phyloP scores from a whole-genome alignment of 176 grass and related monocot species.

The Triticum turgidum region DNA sequence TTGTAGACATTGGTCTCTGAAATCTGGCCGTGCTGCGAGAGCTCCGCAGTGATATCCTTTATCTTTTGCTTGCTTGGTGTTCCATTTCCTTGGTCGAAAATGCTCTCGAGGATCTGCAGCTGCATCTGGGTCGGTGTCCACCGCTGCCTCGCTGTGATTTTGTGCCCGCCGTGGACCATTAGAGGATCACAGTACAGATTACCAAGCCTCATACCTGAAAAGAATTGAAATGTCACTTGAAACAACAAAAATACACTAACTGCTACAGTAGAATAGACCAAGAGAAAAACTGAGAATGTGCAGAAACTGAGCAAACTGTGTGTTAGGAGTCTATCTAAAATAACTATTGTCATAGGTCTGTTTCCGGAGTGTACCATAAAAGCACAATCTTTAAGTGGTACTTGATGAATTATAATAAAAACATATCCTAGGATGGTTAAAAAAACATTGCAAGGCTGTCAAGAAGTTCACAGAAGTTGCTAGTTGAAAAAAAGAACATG shows the following conservation, averaged over 20 bases:
- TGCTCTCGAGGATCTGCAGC: conserved; percentile 89
- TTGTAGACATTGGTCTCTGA: conserved; percentile 98
- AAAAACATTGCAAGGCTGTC: not conserved
- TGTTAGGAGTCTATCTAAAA: not conserved
- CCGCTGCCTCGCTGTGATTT: conserved; percentile 85
- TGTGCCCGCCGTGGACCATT: conserved; percentile 72
- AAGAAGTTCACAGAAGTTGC: not conserved
- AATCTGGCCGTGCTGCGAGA: conserved; percentile 93
- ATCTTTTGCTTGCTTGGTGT: conserved; percentile 98
- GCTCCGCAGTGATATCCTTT: conserved; percentile 80
- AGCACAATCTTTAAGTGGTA: not conserved
- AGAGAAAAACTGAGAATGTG: not conserved
- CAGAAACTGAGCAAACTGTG: not conserved
- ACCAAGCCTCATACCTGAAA: conserved; percentile 79
- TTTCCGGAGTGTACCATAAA: not conserved
- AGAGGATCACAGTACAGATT: conserved; percentile 79
- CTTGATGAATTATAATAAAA: not conserved
- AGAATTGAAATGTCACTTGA: conserved; percentile 24
- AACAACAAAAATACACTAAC: not conserved
- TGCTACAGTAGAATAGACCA: not conserved
- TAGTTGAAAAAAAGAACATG: not conserved
- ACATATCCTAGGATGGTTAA: not conserved
- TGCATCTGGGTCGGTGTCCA: conserved; percentile 96
- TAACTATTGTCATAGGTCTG: not conserved
- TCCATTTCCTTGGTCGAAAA: conserved; percentile 94